Evolutionary conservation across 805 yeast species (phyloP), one percentile per base, ranked within the genome.

Genomic region (Jamesozyma jinghongensis): DNA sequence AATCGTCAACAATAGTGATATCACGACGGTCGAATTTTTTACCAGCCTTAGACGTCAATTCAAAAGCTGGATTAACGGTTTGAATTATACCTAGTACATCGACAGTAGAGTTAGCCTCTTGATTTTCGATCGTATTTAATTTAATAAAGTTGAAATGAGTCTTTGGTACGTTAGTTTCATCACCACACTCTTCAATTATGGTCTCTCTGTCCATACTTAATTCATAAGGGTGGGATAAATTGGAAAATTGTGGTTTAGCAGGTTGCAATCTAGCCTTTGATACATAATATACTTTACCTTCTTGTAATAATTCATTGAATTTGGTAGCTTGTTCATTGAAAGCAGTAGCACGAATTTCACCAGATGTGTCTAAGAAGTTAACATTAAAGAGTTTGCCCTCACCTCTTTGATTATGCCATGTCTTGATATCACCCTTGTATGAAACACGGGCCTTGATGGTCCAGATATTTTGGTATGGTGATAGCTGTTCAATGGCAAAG

Each of bases 261-360:
- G 81, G 76, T 52, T 76, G 82, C 47, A 92, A 78, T 46, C 88
- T 71, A 14, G 90, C 88, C 54, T 80, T 83, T 32, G 90, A 76
- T 26, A 92, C 71, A 53, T 81, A 85, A 59, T 86, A 92, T 6
- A 85, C 94, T 62, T 83, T 79, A 28, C 95, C 96, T 57, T 87
- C 97, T 60, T 84, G 84, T 38, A 92, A 65, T 25, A 78, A 54
- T 51, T 81, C 84, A 66, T 75, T 80, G 57, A 75, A 82, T 57
- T 76, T 78, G 44, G 84, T 94, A 11, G 90, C 96, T 52, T 75
- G 73, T 30, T 85, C 90, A 60, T 84, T 85, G 64, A 92, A 92
- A 1, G 92, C 96, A 2, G 97, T 87, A 10, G 95, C 97, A 55
- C 92, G 75, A 52, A 92, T 92, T 67, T 92, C 97, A 54, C 92